Conservation (phyloP, 2,329 filamentous ascomycete genomes). For the Stagonosporopsis vannaccii region DNA sequence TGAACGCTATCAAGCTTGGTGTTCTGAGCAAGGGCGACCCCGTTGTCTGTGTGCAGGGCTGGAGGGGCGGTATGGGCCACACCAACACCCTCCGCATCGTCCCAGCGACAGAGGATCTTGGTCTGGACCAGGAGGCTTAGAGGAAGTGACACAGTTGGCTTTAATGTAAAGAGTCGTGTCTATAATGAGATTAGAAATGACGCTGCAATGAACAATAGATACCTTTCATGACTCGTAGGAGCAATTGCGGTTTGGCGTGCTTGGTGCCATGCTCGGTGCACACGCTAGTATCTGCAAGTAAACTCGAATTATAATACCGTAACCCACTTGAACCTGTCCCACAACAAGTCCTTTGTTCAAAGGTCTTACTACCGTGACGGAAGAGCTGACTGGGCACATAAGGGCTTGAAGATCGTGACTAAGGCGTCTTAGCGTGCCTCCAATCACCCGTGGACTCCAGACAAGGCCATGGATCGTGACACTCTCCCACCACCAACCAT, state of each 20-base stretch:
- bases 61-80: conserved; percentile 90
- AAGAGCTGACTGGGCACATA: conserved; percentile 8
- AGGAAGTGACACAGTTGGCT: conserved; percentile 16
- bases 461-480: conserved; percentile 28
- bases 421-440: conserved; percentile 19
- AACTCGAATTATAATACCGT: conserved; percentile 12
- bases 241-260: conserved; percentile 33
- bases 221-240: conserved; percentile 34
- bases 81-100: conserved; percentile 76
- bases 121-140: conserved; percentile 57
- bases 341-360: background rate
- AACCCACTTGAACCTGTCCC: conserved; percentile 1
- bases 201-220: conserved; percentile 20
- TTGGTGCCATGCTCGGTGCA: conserved; percentile 29
- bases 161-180: conserved; percentile 21
- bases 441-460: conserved; percentile 14
- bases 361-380: background rate
- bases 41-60: conserved; percentile 86
- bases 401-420: conserved; percentile 10
- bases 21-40: conserved; percentile 75
- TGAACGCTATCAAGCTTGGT: conserved; percentile 82
- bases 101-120: conserved; percentile 59
- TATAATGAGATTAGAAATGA: conserved; percentile 19
- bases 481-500: conserved; percentile 41
- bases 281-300: conserved; percentile 34